phyloP scores from a whole-genome alignment of 2,329 filamentous ascomycete species.

The Paraphoma chrysanthemicola region DNA sequence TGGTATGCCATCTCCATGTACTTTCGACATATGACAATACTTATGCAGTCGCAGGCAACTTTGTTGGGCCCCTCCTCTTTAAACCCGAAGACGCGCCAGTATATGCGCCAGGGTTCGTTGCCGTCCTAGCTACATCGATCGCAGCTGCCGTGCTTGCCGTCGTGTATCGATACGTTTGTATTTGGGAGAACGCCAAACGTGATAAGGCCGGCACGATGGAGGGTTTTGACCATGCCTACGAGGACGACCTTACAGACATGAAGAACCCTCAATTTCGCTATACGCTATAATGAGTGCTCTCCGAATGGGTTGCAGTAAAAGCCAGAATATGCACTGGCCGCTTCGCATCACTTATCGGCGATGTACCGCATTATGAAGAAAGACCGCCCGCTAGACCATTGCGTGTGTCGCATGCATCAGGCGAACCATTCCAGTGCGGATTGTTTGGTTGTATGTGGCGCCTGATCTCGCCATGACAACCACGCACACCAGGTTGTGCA shows the following conservation, averaged over 20 bases:
- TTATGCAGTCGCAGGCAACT: constrained; percentile 26
- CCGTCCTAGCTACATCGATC: constrained; percentile 47
- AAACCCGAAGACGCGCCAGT: constrained; percentile 23
- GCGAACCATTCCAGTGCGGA: too few species aligned
- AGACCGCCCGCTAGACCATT: too few species aligned
- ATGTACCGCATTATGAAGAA: too few species aligned
- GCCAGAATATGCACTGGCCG: too few species aligned
- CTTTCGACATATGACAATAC: neutral
- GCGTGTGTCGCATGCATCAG: too few species aligned
- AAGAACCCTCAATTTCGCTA: constrained; percentile 32
- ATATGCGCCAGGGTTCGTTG: constrained; percentile 52
- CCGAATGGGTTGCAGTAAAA: too few species aligned
- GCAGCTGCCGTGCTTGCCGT: constrained; percentile 47
- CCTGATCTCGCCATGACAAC: too few species aligned
- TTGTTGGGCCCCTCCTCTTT: constrained; percentile 41
- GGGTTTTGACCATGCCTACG: constrained; percentile 60
- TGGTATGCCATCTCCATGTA: constrained; percentile 34
- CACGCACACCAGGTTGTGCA: too few species aligned
- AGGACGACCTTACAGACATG: constrained; percentile 59
- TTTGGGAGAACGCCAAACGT: constrained; percentile 53
- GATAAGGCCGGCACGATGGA: constrained; percentile 55
- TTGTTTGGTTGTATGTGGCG: too few species aligned
- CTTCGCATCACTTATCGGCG: too few species aligned
- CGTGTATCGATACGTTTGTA: constrained; percentile 54
- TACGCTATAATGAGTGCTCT: constrained; percentile 9